phyloP scores from a whole-genome alignment of 1,284 basidiomycete species.

The Leucoagaricus sp. region DNA sequence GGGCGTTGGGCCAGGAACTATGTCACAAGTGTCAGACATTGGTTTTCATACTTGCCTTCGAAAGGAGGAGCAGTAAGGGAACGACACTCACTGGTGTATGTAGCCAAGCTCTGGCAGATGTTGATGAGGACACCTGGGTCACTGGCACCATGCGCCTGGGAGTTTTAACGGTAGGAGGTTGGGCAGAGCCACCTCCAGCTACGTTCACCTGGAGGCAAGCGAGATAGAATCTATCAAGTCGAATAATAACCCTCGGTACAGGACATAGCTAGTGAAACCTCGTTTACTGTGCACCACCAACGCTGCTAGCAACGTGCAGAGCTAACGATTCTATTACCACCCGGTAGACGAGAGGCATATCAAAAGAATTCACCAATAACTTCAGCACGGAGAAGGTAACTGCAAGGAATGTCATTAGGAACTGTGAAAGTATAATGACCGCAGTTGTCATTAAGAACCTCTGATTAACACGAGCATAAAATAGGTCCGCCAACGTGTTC shows the following conservation, averaged over 20 bases:
- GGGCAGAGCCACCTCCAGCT: slow-evolving; percentile 29
- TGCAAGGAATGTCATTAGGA: slow-evolving; percentile 48
- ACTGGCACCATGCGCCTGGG: slow-evolving; percentile 43
- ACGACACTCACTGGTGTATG: slow-evolving; percentile 28
- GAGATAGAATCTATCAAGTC: slow-evolving; percentile 41
- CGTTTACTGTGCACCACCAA: slow-evolving; percentile 44
- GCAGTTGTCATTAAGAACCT: slow-evolving; percentile 43
- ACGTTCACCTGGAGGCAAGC: slow-evolving; percentile 53
- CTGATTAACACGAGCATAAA: background rate
- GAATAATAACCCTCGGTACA: too few species aligned
- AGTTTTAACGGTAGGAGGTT: slow-evolving; percentile 45
- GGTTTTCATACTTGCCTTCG: slow-evolving; percentile 4
- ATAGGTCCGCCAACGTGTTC: background rate
- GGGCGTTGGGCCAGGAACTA: slow-evolving; percentile 48
- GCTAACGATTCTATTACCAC: slow-evolving; percentile 27
- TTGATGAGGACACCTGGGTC: slow-evolving; percentile 43
- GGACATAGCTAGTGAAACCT: background rate
- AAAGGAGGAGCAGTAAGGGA: slow-evolving; percentile 10
- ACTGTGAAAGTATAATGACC: slow-evolving; percentile 53
- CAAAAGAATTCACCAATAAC: slow-evolving; percentile 41
- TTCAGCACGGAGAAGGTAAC: slow-evolving; percentile 54
- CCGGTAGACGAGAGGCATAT: background rate
- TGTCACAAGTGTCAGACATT: slow-evolving; percentile 1
- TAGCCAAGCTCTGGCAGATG: slow-evolving; percentile 38
- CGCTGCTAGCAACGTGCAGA: slow-evolving; percentile 44